Evolutionary conservation across 495 filamentous ascomycete genomes (phyloP).

Genomic region (Trichoderma gamsii): DNA sequence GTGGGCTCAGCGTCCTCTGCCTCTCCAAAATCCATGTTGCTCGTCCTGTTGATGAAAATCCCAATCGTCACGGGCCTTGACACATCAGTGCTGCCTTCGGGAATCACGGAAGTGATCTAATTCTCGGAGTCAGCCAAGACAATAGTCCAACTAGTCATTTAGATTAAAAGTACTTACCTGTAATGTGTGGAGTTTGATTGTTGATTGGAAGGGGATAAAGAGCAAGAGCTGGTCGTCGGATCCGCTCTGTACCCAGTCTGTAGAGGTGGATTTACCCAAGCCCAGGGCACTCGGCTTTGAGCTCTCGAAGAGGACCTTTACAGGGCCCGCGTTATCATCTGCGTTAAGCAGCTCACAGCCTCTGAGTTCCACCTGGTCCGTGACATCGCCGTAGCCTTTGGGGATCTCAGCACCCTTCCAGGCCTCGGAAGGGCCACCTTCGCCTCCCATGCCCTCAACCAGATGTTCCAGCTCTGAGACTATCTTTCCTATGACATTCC

Average conservation of each 20-base stretch:
- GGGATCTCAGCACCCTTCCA: conserved; percentile 75
- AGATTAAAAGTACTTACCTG: conserved; percentile 34
- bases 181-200: conserved; percentile 83
- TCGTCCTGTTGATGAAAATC: conserved; percentile 77
- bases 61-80: conserved; percentile 82
- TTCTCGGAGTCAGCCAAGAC: background rate
- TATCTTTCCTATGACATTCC: conserved; percentile 65
- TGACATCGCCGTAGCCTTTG: conserved; percentile 77
- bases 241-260: conserved; percentile 97
- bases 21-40: conserved; percentile 92
- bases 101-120: conserved; percentile 79
- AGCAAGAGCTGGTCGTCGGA: conserved; percentile 98
- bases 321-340: conserved; percentile 61
- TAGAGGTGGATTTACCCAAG: conserved; percentile 53
- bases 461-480: conserved; percentile 57
- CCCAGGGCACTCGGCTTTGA: conserved; percentile 59
- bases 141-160: background rate
- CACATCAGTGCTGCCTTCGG: conserved; percentile 61
- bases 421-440: conserved; percentile 1
- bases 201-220: conserved; percentile 83
- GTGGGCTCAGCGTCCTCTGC: conserved; percentile 76
- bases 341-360: conserved; percentile 84
- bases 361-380: conserved; percentile 68
- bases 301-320: conserved; percentile 64
- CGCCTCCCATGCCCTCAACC: conserved; percentile 23